Evolutionary conservation across 768 basidiomycete species (phyloP), one percentile per base, ranked within the genome.

Genomic region (Postia placenta): DNA sequence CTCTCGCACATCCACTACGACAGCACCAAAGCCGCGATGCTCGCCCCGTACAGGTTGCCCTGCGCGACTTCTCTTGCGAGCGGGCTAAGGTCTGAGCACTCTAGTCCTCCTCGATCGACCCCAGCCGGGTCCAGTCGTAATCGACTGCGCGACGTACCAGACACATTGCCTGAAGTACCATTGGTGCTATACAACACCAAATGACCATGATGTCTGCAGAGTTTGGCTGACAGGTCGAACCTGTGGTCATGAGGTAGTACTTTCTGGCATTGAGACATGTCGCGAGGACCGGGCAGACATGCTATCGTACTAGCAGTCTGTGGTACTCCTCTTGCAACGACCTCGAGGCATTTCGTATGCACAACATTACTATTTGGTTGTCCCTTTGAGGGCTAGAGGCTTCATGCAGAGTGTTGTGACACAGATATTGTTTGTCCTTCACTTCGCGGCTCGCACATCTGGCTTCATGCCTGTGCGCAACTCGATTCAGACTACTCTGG

Each of bases 51-150:
- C 43, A 53, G 36, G 47, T 48, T 35, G 51, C 47, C 28, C 39
- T 41, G 23, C 42, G 37, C 52, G n/a, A 48, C 39, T 28, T 4
- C 23, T 20, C 42, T 26, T 27, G 47, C 28, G 52, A 53, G 48
- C 52, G 47, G 52, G 52, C 51, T 45, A 53, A 49, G 52, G 52
- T 53, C 52, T 45, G 52, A 53, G 52, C 23, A 24, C 44, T 48
- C 44, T 39, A 49, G 23, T 40, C 26, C 30, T 42, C 17, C 46
- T 17, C 51, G 47, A 28, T 48, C 28, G 38, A 40, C 30, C 36
- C 52, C 33, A 53, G 52, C 42, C 17, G 51, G 43, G 42, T 39
- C 43, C 20, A 14, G 26, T 19, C 30, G 11, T 40, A 24, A 46
- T 22, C 25, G 43, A 30, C 33, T 15, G 27, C 24, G 40, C 44